phyloP scores from a whole-genome alignment of 768 basidiomycete species.

The Mycena metata region DNA sequence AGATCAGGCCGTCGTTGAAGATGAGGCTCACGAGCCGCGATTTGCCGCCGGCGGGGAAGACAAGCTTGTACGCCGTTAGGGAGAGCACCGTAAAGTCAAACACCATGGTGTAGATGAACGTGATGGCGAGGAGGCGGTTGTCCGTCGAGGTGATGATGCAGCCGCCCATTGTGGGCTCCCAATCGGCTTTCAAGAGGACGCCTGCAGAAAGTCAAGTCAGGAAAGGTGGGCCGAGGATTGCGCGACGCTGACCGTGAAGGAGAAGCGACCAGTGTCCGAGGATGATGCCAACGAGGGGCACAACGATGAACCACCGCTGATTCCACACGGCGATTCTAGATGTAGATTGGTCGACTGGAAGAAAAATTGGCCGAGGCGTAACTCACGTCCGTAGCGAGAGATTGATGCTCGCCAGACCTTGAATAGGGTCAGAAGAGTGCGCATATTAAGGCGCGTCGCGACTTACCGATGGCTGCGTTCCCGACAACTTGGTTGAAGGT shows the following conservation, averaged over 20 bases:
- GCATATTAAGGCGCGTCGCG: no score
- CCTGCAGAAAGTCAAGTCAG: constrained; percentile 50
- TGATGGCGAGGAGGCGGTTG: constrained; percentile 70
- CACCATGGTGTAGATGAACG: constrained; percentile 81
- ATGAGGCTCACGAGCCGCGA: constrained; percentile 74
- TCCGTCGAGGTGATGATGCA: constrained; percentile 74
- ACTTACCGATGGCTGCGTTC: constrained; percentile 70
- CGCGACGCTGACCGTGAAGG: constrained; percentile 64
- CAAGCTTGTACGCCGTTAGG: constrained; percentile 73
- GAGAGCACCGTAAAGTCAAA: constrained; percentile 76
- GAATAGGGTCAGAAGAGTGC: not conserved
- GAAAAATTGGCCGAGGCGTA: constrained; percentile 7
- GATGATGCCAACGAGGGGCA: constrained; percentile 67
- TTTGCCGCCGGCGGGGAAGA: constrained; percentile 58
- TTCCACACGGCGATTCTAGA: constrained; percentile 80
- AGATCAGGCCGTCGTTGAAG: constrained; percentile 80
- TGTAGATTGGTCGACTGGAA: not conserved
- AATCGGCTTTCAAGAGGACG: constrained; percentile 70
- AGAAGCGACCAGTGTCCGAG: constrained; percentile 81
- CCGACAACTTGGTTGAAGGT: constrained; percentile 77
- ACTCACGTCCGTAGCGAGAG: constrained; percentile 76
- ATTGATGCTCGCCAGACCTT: constrained; percentile 73
- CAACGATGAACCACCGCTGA: constrained; percentile 65
- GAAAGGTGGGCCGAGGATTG: not conserved
- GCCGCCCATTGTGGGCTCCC: constrained; percentile 57